phyloP scores from a whole-genome alignment of 164 flowering plant species.

The Sextonia rubra region DNA sequence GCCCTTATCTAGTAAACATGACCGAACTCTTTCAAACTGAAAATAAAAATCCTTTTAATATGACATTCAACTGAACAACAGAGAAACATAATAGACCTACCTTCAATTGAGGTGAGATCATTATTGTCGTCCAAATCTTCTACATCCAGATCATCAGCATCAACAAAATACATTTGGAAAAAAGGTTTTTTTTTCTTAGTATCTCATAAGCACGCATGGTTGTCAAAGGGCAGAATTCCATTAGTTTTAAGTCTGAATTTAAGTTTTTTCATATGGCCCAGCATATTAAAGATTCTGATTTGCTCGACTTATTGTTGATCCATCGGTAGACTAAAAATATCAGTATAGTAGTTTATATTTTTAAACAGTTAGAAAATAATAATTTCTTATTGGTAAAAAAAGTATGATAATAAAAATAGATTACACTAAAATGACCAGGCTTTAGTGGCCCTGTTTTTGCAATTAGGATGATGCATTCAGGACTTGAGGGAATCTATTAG shows the following conservation, averaged over 20 bases:
- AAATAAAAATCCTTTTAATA: conserved; percentile 9
- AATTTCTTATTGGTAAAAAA: neutral
- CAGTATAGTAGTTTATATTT: no score
- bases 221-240: no score
- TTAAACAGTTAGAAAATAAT: no score
- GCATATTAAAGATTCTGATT: neutral
- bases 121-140: conserved; percentile 30
- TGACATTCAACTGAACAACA: neutral
- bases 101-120: conserved; percentile 37
- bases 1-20: no score
- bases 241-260: neutral
- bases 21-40: no score
- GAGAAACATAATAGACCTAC: conserved; percentile 17
- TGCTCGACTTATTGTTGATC: neutral
- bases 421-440: neutral
- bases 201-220: neutral
- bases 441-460: no score
- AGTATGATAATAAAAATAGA: no score
- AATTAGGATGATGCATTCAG: no score
- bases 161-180: conserved; percentile 56
- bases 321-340: no score
- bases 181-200: neutral
- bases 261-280: neutral
- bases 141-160: conserved; percentile 32
- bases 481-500: no score